Evolutionary conservation across 1,139 yeast species (phyloP), one percentile per base, ranked within the genome.

Genomic region (Geotrichum histeridarum): DNA sequence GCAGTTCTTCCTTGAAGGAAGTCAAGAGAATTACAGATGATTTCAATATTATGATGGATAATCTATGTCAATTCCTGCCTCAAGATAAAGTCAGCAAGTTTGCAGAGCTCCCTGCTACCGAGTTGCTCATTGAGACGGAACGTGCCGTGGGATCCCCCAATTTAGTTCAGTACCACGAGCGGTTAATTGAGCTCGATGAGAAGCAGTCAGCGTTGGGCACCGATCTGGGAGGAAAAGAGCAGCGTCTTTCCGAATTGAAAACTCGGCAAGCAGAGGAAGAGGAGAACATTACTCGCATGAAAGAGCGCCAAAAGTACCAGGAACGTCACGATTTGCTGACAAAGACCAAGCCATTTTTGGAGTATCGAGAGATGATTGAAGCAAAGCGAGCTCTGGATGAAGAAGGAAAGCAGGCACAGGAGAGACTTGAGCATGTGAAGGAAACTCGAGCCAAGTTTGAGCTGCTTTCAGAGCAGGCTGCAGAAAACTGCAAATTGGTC

Each of bases 1-100:
- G 59, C n/a, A 56, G 65, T 1, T 67, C 74, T 0, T 70, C 76
- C 1, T 86, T 81, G 56, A 66, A 67, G 31, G 71, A 69, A 1
- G 77, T 91, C 2, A 68, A 70, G 18, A 65, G 68, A 1, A 42
- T 46, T n/a, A 49, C 50, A 8, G 53, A 41, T 22, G 33, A 8
- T 2, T 77, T 83, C 60, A 86, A 86, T 63, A 86, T 94, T 57
- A 98, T 93, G 65, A 76, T 94, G 56, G 95, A 89, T 67, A 94
- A 91, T 64, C 75, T 93, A 55, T 93, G 99, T 65, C 98, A 93
- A 66, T 94, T 94, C 66, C 72, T 94, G 52, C 96, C 99, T 0
- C 99, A 94, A 66, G 99, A 93, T 64, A 77, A 95, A 60, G 99
- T 93, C 8, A 93, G 95, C 1, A 91, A 89, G 61, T 94, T 94